Evolutionary conservation across 1,284 basidiomycete genomes (phyloP).

Genomic region (Xerocomus amazonicus): DNA sequence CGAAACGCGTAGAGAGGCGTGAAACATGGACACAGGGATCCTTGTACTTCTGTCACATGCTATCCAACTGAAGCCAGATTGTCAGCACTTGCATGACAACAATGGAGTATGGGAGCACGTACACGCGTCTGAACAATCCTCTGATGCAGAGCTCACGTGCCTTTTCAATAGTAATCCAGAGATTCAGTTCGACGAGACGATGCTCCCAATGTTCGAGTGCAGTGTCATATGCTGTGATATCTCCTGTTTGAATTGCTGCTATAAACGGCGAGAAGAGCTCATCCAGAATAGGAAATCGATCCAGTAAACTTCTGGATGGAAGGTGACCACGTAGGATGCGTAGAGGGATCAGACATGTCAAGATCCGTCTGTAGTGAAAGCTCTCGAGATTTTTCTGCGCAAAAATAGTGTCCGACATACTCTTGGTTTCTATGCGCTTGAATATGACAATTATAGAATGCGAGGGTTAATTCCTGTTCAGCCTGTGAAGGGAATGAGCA

Average conservation of each 20-base stretch:
- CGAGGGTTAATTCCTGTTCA: slow-evolving; percentile 77
- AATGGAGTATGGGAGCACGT: slow-evolving; percentile 32
- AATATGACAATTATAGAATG: slow-evolving; percentile 77
- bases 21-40: slow-evolving; percentile 77
- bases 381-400: neutral
- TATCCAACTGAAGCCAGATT: slow-evolving; percentile 63
- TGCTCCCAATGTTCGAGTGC: slow-evolving; percentile 67
- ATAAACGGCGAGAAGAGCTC: slow-evolving; percentile 82
- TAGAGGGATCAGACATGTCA: slow-evolving; percentile 87
- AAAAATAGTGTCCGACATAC: slow-evolving; percentile 44
- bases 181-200: slow-evolving; percentile 75
- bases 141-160: slow-evolving; percentile 85
- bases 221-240: slow-evolving; percentile 78
- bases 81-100: neutral
- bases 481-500: slow-evolving; percentile 45
- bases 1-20: slow-evolving; percentile 63
- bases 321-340: slow-evolving; percentile 84
- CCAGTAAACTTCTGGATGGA: slow-evolving; percentile 66
- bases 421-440: slow-evolving; percentile 73
- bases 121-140: slow-evolving; percentile 85
- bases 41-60: slow-evolving; percentile 67
- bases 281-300: slow-evolving; percentile 68
- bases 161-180: slow-evolving; percentile 84
- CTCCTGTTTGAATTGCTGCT: slow-evolving; percentile 69
- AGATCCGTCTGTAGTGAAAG: slow-evolving; percentile 60